These are phyloP conservation scores for Gastrolobium villosum DNA, from an alignment of 306 rosid genomes.

Conservation along the genomic window DNA sequence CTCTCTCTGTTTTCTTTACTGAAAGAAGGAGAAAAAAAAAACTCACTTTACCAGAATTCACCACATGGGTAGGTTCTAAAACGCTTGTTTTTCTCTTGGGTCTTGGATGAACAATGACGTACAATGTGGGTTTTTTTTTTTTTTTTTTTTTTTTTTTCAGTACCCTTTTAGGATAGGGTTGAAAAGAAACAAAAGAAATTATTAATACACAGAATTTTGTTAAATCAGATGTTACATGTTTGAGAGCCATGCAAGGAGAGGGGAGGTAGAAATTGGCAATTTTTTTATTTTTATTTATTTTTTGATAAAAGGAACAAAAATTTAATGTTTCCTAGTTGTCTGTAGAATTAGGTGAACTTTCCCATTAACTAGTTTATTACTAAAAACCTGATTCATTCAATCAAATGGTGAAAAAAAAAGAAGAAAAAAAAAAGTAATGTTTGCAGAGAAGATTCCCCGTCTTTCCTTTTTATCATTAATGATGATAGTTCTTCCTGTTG, in stretches of 20 bases:
- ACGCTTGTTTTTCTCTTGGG: constrained; percentile 23
- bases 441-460: constrained; percentile 88
- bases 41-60: constrained; percentile 33
- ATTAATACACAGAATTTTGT: not conserved
- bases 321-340: constrained; percentile 54
- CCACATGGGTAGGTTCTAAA: constrained; percentile 28
- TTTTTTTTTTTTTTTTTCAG: not conserved
- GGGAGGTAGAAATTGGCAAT: constrained; percentile 34
- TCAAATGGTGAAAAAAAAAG: constrained; percentile 50
- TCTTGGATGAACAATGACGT: constrained; percentile 38
- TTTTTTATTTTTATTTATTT: not conserved
- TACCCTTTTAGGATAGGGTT: not conserved
- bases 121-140: constrained; percentile 47
- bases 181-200: not conserved
- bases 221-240: constrained; percentile 60
- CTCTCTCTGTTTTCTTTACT: constrained; percentile 33
- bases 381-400: constrained; percentile 52
- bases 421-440: constrained; percentile 41
- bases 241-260: constrained; percentile 68
- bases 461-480: constrained; percentile 77
- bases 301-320: constrained; percentile 14
- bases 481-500: constrained; percentile 81
- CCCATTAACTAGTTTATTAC: constrained; percentile 11
- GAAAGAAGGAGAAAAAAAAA: constrained; percentile 23
- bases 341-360: constrained; percentile 59